A percentile compares a stretch with the other conserved stretches of the same genome.
phyloP scores from a whole-genome alignment of 2,329 filamentous ascomycete species.

The Periconia sp. region DNA sequence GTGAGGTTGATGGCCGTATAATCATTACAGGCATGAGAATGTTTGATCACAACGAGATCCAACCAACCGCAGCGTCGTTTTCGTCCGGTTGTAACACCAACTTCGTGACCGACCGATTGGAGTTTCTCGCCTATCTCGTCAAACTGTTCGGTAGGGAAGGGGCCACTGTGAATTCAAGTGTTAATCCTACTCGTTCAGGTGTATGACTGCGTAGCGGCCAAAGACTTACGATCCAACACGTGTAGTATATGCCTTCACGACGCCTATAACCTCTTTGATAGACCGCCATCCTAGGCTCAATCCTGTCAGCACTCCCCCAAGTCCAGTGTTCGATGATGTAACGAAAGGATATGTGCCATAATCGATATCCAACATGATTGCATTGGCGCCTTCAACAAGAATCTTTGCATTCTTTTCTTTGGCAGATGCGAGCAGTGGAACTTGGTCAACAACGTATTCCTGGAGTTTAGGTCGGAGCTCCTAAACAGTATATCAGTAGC shows the following conservation, averaged over 20 bases:
- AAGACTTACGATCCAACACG: slow-evolving; percentile 50
- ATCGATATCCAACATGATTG: slow-evolving; percentile 67
- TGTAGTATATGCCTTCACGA: slow-evolving; percentile 70
- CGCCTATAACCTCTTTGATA: slow-evolving; percentile 64
- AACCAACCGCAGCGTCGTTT: slow-evolving; percentile 66
- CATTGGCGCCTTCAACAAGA: slow-evolving; percentile 69
- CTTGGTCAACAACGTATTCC: slow-evolving; percentile 66
- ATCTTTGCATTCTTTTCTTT: slow-evolving; percentile 62
- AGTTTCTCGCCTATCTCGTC: slow-evolving; percentile 60
- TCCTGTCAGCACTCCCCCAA: slow-evolving; percentile 65
- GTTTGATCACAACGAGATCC: slow-evolving; percentile 70
- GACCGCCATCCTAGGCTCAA: slow-evolving; percentile 63
- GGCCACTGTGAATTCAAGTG: slow-evolving; percentile 50
- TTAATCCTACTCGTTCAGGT: slow-evolving; percentile 9
- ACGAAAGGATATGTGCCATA: slow-evolving; percentile 61
- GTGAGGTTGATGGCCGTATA: slow-evolving; percentile 67
- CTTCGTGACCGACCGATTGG: slow-evolving; percentile 58
- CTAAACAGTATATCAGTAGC: slow-evolving; percentile 18
- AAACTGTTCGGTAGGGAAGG: slow-evolving; percentile 69
- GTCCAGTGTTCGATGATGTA: slow-evolving; percentile 61
- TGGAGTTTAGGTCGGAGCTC: slow-evolving; percentile 60
- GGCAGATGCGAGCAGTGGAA: slow-evolving; percentile 63
- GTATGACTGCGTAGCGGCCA: background rate
- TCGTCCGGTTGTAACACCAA: slow-evolving; percentile 60
- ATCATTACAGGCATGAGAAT: slow-evolving; percentile 65